A percentile compares a stretch with the other conserved stretches of the same genome.
Evolutionary conservation across 805 yeast genomes (phyloP).

Genomic region (Candida namnaoensis): DNA sequence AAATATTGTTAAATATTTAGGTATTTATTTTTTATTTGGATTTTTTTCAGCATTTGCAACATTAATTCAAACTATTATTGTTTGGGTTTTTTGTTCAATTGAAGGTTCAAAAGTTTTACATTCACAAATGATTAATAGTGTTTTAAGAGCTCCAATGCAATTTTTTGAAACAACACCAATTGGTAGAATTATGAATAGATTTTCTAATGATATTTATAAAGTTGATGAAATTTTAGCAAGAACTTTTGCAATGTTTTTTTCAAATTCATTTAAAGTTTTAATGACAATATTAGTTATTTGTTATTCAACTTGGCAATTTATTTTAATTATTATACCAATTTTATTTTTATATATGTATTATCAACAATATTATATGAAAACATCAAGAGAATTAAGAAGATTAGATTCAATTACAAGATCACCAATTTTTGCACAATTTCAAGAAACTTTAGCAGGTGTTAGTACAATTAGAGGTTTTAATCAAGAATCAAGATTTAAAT

Average conservation of each 20-base stretch:
- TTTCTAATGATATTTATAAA: conserved; percentile 84
- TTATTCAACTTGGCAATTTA: conserved; percentile 80
- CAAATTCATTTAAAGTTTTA: conserved; percentile 49
- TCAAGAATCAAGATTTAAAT: conserved; percentile 56
- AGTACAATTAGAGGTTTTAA: conserved; percentile 71
- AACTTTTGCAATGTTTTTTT: conserved; percentile 62
- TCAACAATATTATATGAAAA: conserved; percentile 67
- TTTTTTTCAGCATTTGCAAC: conserved; percentile 51
- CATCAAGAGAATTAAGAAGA: conserved; percentile 79
- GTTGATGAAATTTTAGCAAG: conserved; percentile 75
- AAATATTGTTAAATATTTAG: conserved; percentile 58
- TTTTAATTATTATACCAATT: conserved; percentile 66
- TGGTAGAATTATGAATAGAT: conserved; percentile 85
- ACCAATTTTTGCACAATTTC: conserved; percentile 74
- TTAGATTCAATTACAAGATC: conserved; percentile 73
- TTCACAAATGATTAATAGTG: conserved; percentile 61
- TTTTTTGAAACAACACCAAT: conserved; percentile 95
- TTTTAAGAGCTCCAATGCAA: conserved; percentile 87
- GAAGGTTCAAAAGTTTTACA: conserved; percentile 75
- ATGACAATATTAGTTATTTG: conserved; percentile 78
- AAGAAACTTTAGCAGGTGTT: conserved; percentile 72
- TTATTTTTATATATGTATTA: conserved; percentile 56
- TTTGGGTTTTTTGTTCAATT: conserved; percentile 79
- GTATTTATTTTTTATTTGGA: conserved; percentile 71
- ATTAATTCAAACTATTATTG: conserved; percentile 55